Evolutionary conservation across 495 filamentous ascomycete genomes (phyloP), one percentile per base, ranked within the genome.

Genomic region (Aspergillus olivimuriae): DNA sequence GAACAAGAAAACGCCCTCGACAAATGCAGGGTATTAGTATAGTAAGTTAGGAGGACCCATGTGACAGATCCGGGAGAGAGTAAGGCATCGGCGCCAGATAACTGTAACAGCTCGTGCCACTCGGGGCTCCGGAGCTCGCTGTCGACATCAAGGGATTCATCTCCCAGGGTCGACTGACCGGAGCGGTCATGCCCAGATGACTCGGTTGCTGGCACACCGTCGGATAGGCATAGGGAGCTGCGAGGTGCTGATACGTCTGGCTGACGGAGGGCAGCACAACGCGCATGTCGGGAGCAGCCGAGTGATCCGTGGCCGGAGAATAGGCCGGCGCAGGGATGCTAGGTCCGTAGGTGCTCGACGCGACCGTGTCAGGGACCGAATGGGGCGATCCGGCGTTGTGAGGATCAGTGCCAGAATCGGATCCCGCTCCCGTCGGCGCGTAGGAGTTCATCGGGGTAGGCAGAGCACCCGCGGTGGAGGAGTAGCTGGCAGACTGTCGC

Each of bases 401-500:
- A 42, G 63, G 48, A 41, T 72, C 66, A 22, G 66, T 62, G 28
- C 63, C 58, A 11, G 62, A 64, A 38, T 74, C 66, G 11, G 73
- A 73, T 15, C 58, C 62, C 1, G 65, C 52, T 16, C 58, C 62
- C 26, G 61, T 60, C 50, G 60, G 68, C 36, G 62, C 41, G 44
- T 68, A 71, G 44, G 60, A 56, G 15, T 53, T 65, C 38, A 65
- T 62, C 10, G 69, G 57, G 12, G 65, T 64, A 10, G 63, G 56
- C 18, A 70, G 59, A 16, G 69, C 60, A 12, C 69, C 61, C 31
- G 72, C 68, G 16, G 70, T 75, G 15, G 74, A 75, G 10, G 70
- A 70, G 43, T 74, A 74, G 48, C 70, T 75, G 18, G 69, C 73
- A 34, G 72, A 77, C 73, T 77, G 34, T 2, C 31, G 5, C 4